A percentile compares a stretch with the other conserved stretches of the same genome.
Conservation (phyloP, 306 rosid species). For the Vicia faba region DNA sequence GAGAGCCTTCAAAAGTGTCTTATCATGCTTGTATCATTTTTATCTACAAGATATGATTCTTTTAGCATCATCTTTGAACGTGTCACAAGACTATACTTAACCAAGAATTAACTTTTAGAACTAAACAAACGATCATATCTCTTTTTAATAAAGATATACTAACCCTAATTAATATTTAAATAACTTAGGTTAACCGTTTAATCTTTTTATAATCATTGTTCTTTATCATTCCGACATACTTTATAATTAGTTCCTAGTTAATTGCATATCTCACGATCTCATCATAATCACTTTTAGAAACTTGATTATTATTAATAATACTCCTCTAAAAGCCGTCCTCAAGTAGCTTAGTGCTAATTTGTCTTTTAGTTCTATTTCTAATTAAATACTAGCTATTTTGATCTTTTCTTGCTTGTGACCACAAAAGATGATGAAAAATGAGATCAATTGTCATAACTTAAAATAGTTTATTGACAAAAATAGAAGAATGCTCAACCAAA, state of each 20-base stretch:
- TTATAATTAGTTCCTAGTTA: conserved; percentile 40
- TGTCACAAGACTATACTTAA: conserved; percentile 29
- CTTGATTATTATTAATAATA: conserved; percentile 36
- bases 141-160: conserved; percentile 38
- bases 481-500: conserved; percentile 25
- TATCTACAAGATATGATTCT: conserved; percentile 36
- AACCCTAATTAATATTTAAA: conserved; percentile 10
- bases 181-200: conserved; percentile 39
- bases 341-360: conserved; percentile 2
- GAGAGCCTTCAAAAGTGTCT: conserved; percentile 44
- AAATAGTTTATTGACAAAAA: conserved; percentile 39
- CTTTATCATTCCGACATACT: conserved; percentile 63
- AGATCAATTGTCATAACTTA: conserved; percentile 35
- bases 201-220: conserved; percentile 43
- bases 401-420: conserved; percentile 38
- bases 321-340: conserved; percentile 32
- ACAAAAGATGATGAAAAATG: conserved; percentile 47
- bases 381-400: background rate
- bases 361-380: conserved; percentile 29
- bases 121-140: conserved; percentile 43
- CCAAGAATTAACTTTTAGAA: conserved; percentile 50
- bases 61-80: conserved; percentile 44
- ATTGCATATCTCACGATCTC: conserved; percentile 48
- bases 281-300: conserved; percentile 52
- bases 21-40: conserved; percentile 50